Conservation (phyloP, 345 rosid species). For the Boechera divaricarpa region DNA sequence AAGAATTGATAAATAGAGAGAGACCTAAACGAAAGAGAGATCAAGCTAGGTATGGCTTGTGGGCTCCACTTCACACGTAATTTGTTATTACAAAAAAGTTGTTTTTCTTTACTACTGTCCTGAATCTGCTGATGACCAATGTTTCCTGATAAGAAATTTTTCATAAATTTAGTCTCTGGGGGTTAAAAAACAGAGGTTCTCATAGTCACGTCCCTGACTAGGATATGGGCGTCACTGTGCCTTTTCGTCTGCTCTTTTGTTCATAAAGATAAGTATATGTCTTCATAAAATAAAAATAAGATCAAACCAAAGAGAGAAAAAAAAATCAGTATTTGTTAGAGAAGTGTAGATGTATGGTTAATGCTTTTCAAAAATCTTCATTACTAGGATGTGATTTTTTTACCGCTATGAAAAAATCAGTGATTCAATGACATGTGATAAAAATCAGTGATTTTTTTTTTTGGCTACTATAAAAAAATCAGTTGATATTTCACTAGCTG, state of each 20-base stretch:
- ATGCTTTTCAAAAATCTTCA: too few species aligned
- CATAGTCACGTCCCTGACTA: slow-evolving; percentile 45
- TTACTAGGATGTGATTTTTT: too few species aligned
- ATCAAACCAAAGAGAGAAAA: background rate
- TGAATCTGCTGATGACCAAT: slow-evolving; percentile 42
- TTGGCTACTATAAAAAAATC: too few species aligned
- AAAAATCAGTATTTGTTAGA: background rate
- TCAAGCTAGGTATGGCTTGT: slow-evolving; percentile 61
- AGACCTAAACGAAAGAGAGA: slow-evolving; percentile 51
- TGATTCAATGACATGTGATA: too few species aligned
- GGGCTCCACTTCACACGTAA: slow-evolving; percentile 53
- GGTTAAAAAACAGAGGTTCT: slow-evolving; percentile 1
- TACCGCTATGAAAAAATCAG: too few species aligned
- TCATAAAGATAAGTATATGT: background rate
- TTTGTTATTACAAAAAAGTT: slow-evolving; percentile 15
- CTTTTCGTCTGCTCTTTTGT: slow-evolving; percentile 37
- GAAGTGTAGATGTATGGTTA: too few species aligned
- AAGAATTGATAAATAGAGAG: background rate
- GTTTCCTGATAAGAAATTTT: slow-evolving; percentile 34
- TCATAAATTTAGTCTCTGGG: slow-evolving; percentile 23
- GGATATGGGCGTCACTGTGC: slow-evolving; percentile 45
- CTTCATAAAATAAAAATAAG: background rate
- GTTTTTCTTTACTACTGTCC: slow-evolving; percentile 12
- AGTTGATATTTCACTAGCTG: too few species aligned
- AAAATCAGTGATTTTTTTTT: too few species aligned